Evolutionary conservation across 305 asterid species (phyloP).

Genomic region (Plantago coronopus): DNA sequence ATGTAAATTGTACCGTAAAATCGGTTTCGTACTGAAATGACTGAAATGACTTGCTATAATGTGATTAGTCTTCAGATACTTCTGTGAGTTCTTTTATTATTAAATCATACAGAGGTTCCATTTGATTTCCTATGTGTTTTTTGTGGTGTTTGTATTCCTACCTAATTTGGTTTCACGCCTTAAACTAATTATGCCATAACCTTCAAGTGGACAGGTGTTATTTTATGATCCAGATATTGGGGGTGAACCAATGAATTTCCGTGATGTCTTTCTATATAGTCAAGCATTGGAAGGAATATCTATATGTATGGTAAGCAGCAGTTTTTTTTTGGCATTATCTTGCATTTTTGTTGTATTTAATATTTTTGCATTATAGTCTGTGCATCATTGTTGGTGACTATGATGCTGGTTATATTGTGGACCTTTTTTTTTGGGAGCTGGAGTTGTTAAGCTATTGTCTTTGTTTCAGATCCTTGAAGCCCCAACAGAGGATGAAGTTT

Average conservation of each 20-base stretch:
- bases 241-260: slow-evolving; percentile 80
- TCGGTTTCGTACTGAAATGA: no score
- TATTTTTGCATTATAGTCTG: no score
- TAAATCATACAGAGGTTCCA: background rate
- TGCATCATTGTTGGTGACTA: background rate
- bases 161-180: slow-evolving; percentile 13
- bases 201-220: slow-evolving; percentile 53
- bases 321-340: background rate
- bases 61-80: no score
- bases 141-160: slow-evolving; percentile 1
- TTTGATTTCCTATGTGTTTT: background rate
- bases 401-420: no score
- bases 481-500: slow-evolving; percentile 87
- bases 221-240: slow-evolving; percentile 79
- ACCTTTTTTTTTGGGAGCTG: no score
- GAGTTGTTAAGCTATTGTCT: slow-evolving; percentile 27
- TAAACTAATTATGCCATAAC: slow-evolving; percentile 16
- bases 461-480: slow-evolving; percentile 80
- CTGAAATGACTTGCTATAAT: no score
- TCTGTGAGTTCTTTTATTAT: background rate
- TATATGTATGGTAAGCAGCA: slow-evolving; percentile 70
- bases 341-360: background rate
- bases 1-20: no score
- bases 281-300: slow-evolving; percentile 98
- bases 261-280: slow-evolving; percentile 84